Evolutionary conservation across 768 basidiomycete species (phyloP), one percentile per base, ranked within the genome.

Genomic region (Mycena vulgaris): DNA sequence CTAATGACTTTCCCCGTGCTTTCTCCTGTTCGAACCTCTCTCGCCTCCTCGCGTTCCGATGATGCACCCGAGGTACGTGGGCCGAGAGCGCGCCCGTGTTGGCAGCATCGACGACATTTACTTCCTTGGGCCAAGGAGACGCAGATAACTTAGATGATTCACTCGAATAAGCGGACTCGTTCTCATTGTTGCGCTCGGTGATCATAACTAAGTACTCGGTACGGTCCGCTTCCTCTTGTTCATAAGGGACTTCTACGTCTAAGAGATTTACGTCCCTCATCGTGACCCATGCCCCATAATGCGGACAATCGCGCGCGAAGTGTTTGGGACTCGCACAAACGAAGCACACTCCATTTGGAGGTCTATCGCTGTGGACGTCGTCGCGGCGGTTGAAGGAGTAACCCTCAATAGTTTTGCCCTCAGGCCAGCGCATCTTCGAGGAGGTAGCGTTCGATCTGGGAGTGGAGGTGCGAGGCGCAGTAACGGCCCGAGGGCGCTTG

Each of bases 261-360:
- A 73, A 6, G 9, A 68, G 25, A 1, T 70, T 51, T 2, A 69
- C 71, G 1, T 62, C 60, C 1, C 71, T 53, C 23, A 77, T n/a
- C 1, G 30, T 16, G 0, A 69, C 40, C 68, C 72, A 78, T 1
- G 35, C 31, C 0, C 73, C 68, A 42, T 73, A 76, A 23, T 78
- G 75, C 0, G 74, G 67, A 27, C 78, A 78, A 19, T 76, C 75
- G 4, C 73, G 48, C 0, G 53, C 69, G 33, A 68, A 75, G 23
- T 78, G 77, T 0, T 71, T 68, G 0, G 70, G 39, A 58, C 78
- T 79, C 2, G 74, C 70, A 28, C 78, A 79, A 0, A 79, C 51
- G 27, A 63, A 76, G 45, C 76, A 79, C 0, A 17, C 25, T 0
- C 75, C 71, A 2, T 35, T 10, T 0, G 63, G 69, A 1, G 63